A percentile compares a stretch with the other conserved stretches of the same genome.
phyloP scores from a whole-genome alignment of 805 yeast species.

The Pachysolen tannophilus region DNA sequence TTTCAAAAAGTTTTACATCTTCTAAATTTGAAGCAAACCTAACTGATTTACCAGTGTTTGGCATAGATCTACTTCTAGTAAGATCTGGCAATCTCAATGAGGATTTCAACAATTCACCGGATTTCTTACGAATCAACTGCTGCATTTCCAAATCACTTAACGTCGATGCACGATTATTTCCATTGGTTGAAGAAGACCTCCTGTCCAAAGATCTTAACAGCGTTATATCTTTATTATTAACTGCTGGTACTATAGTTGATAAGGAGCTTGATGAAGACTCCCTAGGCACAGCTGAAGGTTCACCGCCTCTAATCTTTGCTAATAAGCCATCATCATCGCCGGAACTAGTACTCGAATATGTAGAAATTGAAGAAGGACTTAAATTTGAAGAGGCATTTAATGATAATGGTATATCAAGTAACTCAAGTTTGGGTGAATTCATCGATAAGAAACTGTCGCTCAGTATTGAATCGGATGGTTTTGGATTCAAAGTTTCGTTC shows the following conservation, averaged over 20 bases:
- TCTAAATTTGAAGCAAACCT: conserved; percentile 56
- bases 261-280: conserved; percentile 8
- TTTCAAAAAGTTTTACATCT: conserved; percentile 58
- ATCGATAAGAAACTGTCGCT: neutral
- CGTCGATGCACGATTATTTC: neutral
- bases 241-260: conserved; percentile 6
- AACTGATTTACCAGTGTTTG: conserved; percentile 46
- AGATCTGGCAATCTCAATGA: conserved; percentile 49
- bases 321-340: conserved; percentile 1
- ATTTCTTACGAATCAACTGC: conserved; percentile 66
- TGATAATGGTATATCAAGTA: conserved; percentile 3
- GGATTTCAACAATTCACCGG: conserved; percentile 81
- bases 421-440: neutral
- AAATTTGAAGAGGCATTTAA: conserved; percentile 5
- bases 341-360: conserved; percentile 8
- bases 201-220: too few species aligned
- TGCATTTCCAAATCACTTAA: conserved; percentile 6
- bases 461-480: too few species aligned
- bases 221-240: neutral
- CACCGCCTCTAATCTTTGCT: neutral
- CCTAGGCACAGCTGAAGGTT: neutral
- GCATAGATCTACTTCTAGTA: conserved; percentile 38
- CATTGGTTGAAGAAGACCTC: too few species aligned
- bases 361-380: conserved; percentile 6
- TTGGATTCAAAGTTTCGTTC: neutral